Conservation (phyloP, 495 filamentous ascomycete species). For the Parathielavia appendiculata region DNA sequence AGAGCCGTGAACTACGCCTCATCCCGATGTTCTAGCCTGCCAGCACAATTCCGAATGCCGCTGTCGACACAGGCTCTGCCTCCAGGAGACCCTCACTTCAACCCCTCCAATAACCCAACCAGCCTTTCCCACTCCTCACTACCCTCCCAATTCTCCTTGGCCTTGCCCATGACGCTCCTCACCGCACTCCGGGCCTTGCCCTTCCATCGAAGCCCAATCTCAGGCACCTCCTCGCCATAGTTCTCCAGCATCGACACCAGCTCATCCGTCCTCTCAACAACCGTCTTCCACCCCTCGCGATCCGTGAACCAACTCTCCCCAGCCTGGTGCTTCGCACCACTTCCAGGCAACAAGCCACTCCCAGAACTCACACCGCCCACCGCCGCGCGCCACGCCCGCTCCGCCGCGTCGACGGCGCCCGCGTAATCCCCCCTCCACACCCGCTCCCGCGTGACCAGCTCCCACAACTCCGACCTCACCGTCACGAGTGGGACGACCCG, state of each 20-base stretch:
- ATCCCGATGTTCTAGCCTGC: background rate
- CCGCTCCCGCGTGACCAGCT: constrained; percentile 62
- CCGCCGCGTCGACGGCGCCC: constrained; percentile 72
- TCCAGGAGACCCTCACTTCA: constrained; percentile 41
- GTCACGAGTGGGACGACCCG: constrained; percentile 79
- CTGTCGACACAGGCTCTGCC: background rate
- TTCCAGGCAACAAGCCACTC: constrained; percentile 14
- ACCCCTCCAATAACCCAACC: constrained; percentile 52
- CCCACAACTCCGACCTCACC: constrained; percentile 67
- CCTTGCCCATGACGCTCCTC: constrained; percentile 73
- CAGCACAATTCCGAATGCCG: no score
- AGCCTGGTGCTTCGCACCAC: constrained; percentile 18
- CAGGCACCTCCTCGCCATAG: constrained; percentile 48
- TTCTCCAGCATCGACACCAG: constrained; percentile 63
- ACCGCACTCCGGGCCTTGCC: constrained; percentile 83
- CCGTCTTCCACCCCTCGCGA: constrained; percentile 49
- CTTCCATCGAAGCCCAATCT: constrained; percentile 66
- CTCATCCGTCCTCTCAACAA: constrained; percentile 61
- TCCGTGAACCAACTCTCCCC: constrained; percentile 43
- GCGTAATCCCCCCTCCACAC: constrained; percentile 61
- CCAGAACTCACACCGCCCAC: constrained; percentile 36
- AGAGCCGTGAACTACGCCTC: background rate
- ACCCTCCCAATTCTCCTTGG: constrained; percentile 77
- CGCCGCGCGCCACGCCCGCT: constrained; percentile 80
- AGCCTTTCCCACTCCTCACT: constrained; percentile 64